Conservation (phyloP, 495 filamentous ascomycete genomes). For the Achaetomiella virescens region DNA sequence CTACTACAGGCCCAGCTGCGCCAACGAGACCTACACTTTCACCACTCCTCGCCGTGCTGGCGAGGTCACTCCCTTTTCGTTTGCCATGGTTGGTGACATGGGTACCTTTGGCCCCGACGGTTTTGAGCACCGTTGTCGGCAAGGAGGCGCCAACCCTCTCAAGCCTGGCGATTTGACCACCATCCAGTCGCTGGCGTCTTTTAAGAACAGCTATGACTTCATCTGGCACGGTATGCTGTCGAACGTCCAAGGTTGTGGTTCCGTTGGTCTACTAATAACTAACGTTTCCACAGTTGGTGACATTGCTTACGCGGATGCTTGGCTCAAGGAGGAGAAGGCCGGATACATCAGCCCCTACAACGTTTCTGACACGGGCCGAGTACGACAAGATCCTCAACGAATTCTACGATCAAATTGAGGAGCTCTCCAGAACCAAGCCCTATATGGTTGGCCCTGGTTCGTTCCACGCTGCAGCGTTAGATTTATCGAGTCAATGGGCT, state of each 20-base stretch:
- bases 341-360: slow-evolving; percentile 19
- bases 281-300: slow-evolving; percentile 31
- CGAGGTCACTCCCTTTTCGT: slow-evolving; percentile 40
- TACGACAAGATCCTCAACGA: slow-evolving; percentile 51
- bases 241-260: slow-evolving; percentile 7
- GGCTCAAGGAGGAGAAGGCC: slow-evolving; percentile 39
- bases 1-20: slow-evolving; percentile 36
- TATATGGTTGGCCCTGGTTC: slow-evolving; percentile 47
- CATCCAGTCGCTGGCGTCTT: slow-evolving; percentile 28
- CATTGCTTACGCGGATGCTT: slow-evolving; percentile 50
- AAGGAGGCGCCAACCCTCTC: slow-evolving; percentile 19
- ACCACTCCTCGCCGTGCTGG: slow-evolving; percentile 30
- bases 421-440: slow-evolving; percentile 37
- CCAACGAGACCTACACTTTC: slow-evolving; percentile 16
- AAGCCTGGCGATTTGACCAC: slow-evolving; percentile 32
- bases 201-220: slow-evolving; percentile 27
- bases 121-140: slow-evolving; percentile 23
- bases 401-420: slow-evolving; percentile 47
- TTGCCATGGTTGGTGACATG: slow-evolving; percentile 49
- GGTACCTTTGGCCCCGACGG: slow-evolving; percentile 39
- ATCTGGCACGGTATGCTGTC: slow-evolving; percentile 8
- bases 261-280: no score
- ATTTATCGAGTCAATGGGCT: no score
- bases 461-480: no score
- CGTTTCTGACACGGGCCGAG: slow-evolving; percentile 28